These are phyloP conservation scores for Trichoderma erinaceum DNA, from an alignment of 495 filamentous ascomycete genomes.

Conservation along the genomic window DNA sequence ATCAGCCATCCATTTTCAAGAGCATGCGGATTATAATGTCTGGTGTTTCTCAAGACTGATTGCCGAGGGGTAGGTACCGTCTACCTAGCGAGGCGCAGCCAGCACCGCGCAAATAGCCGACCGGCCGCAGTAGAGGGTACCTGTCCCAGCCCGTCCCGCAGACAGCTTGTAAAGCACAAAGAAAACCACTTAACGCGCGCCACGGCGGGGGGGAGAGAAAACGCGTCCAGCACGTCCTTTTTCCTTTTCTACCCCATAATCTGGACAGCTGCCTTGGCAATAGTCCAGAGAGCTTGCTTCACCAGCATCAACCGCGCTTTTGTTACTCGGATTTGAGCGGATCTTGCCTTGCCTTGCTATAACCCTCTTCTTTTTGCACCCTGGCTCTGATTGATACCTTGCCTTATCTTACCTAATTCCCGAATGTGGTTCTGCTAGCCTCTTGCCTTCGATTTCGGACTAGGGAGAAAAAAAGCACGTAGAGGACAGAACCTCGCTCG, in stretches of 20 bases:
- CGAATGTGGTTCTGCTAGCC: no score
- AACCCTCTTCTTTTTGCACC: no score
- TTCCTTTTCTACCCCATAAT: background rate
- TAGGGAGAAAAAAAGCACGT: no score
- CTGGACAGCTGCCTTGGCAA: background rate
- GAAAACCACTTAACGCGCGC: slow-evolving; percentile 13
- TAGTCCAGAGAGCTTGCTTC: no score
- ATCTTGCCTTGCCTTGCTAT: no score
- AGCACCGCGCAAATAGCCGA: background rate
- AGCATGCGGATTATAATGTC: background rate
- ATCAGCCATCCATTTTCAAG: background rate
- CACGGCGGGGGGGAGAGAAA: slow-evolving; percentile 30
- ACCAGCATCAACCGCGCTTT: no score
- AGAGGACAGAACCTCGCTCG: no score
- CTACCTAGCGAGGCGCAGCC: background rate
- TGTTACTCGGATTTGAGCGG: background rate
- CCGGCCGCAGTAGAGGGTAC: background rate
- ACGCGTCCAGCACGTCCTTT: slow-evolving; percentile 47
- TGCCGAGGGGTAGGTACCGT: background rate
- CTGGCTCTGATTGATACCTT: no score
- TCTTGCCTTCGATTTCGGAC: no score
- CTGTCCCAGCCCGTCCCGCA: background rate
- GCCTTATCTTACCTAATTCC: no score
- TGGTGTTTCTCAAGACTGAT: background rate
- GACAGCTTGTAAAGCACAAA: background rate